These are phyloP conservation scores for Dalbergia cultrata DNA, from an alignment of 306 rosid genomes.

Conservation along the genomic window DNA sequence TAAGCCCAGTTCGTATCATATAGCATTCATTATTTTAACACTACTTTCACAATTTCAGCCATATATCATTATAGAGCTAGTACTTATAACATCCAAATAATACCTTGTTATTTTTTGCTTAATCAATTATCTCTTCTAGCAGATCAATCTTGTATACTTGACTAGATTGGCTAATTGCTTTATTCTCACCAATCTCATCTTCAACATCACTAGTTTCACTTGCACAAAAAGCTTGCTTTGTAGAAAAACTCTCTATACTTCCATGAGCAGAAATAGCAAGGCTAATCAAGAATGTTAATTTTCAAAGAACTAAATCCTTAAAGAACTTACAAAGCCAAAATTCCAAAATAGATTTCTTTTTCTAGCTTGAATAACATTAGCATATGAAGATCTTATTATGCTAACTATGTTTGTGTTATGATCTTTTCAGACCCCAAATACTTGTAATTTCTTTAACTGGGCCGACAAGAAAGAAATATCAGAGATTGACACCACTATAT, in stretches of 20 bases:
- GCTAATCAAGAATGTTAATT: too few species aligned
- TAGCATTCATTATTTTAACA: not conserved
- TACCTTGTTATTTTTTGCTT: slow-evolving; percentile 92
- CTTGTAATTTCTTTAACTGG: too few species aligned
- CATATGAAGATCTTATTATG: too few species aligned
- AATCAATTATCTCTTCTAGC: slow-evolving; percentile 83
- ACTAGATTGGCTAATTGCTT: slow-evolving; percentile 49
- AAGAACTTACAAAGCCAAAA: too few species aligned
- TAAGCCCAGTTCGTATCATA: too few species aligned
- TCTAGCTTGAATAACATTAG: too few species aligned
- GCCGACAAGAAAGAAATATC: too few species aligned
- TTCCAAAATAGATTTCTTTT: too few species aligned
- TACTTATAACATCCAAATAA: not conserved
- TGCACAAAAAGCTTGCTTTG: slow-evolving; percentile 39
- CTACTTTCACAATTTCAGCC: slow-evolving; percentile 3
- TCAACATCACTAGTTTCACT: slow-evolving; percentile 51
- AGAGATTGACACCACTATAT: too few species aligned
- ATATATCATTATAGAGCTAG: slow-evolving; percentile 13
- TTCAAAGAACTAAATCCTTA: too few species aligned
- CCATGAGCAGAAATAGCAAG: slow-evolving; percentile 31
- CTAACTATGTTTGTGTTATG: too few species aligned
- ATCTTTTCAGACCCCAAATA: too few species aligned
- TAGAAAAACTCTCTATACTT: slow-evolving; percentile 41
- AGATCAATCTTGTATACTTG: slow-evolving; percentile 61
- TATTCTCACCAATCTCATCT: slow-evolving; percentile 45